These are phyloP conservation scores for Chlamydomonas urium DNA, from an alignment of 139 green algal genomes.

Conservation along the genomic window DNA sequence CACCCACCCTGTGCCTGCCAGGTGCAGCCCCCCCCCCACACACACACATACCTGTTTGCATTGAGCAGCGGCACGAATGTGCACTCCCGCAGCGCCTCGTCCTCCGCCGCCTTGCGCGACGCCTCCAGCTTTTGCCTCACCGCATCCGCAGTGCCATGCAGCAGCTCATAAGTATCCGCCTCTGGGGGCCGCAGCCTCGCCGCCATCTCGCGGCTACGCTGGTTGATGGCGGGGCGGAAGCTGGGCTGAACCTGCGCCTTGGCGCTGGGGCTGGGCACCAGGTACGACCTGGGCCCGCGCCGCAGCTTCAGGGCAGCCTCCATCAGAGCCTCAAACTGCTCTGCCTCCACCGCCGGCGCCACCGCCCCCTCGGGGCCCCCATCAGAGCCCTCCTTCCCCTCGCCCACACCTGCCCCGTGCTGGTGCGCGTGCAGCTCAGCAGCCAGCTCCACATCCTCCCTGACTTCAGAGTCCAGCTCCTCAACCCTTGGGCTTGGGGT, in stretches of 20 bases:
- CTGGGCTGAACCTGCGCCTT: conserved; percentile 20
- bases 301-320: conserved; percentile 44
- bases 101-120: not conserved
- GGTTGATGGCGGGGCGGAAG: conserved; percentile 60
- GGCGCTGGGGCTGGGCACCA: conserved; percentile 48
- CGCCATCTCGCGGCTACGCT: conserved; percentile 49
- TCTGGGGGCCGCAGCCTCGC: conserved; percentile 37
- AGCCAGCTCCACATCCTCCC: conserved; percentile 54
- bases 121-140: not conserved
- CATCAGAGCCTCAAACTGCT: conserved; percentile 56
- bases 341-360: conserved; percentile 7
- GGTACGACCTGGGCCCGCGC: conserved; percentile 52
- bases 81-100: not conserved
- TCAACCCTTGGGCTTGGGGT: conserved; percentile 27
- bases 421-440: conserved; percentile 17
- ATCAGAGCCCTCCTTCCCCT: not conserved
- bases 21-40: not conserved
- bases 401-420: too few relatives aligned
- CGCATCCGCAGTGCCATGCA: conserved; percentile 23
- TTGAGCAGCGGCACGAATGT: conserved; percentile 9
- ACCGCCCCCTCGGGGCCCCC: not conserved
- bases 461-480: conserved; percentile 54
- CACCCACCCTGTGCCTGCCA: too few relatives aligned
- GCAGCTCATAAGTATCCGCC: conserved; percentile 22
- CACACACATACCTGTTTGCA: conserved; percentile 10